Base-by-base conservation (phyloP, 805 yeast species). In the Wickerhamomyces rabaulensis region DNA sequence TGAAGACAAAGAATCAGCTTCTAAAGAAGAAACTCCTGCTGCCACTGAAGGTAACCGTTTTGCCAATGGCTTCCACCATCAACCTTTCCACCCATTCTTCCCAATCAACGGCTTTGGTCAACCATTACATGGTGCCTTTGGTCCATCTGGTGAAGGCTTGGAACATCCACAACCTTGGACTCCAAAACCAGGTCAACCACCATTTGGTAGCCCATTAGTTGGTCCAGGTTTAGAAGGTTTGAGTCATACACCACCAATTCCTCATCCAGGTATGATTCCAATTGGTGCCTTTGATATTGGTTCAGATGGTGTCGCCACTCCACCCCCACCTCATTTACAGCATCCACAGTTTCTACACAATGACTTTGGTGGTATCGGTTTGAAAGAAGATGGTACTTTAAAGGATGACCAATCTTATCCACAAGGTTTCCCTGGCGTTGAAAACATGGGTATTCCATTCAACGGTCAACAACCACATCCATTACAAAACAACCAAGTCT, bases 21-120 rank as follows among this genome's bases (percentile, higher is more conserved):
- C 38, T 43, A 39, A 27, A 15, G 9, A 22, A 15, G 21, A 9
- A n/a, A 5, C 35, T 8, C 31, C 21, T 8, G n/a, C 9, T 20
- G n/a, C 16, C 40, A 40, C 3, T 44, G 43, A 10, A 41, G 46
- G 39, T 31, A 47, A 51, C 17, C 48, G 48, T 20, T 53, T 50
- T 20, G 49, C 49, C 3, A 52, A 50, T 27, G 51, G 49, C 6
- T 46, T 48, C 21, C 52, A 54, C 45, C 62, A 52, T 25, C 62
- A 52, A 38, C 56, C 55, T 16, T 51, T 58, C 46, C 59, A 53
- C 12, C 62, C 61, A 27, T 57, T 59, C 40, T 55, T 58, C 48
- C 61, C 63, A 39, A 41, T 57, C 38, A 56, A 59, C 42, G 60
- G 57, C 37, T 59, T 58, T 43, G 63, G 63, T 9, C 62, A 59